phyloP scores from a whole-genome alignment of 2,329 filamentous ascomycete species.

The Arthrobotrys iridis region DNA sequence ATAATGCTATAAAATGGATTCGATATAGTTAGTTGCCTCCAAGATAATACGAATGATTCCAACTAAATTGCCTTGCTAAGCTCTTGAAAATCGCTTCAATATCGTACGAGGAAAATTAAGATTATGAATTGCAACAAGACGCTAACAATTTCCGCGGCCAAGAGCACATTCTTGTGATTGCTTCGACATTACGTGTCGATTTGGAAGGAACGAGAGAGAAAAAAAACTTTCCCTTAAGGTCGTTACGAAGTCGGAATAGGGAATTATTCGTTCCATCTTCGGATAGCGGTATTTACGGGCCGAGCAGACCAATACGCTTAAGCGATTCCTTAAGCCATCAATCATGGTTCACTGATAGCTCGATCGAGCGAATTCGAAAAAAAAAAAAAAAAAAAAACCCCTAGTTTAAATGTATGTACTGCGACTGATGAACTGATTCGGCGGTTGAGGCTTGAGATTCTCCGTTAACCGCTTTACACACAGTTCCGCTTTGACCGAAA shows the following conservation, averaged over 20 bases:
- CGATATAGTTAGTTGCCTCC: neutral
- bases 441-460: neutral
- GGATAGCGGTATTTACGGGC: slow-evolving; percentile 44
- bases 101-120: slow-evolving; percentile 4
- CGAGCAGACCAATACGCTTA: slow-evolving; percentile 29
- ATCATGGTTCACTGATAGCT: neutral
- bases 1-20: neutral
- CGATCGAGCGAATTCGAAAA: neutral
- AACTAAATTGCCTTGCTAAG: slow-evolving; percentile 17
- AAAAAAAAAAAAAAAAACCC: neutral
- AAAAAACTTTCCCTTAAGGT: neutral
- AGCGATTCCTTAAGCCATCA: slow-evolving; percentile 15
- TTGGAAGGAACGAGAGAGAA: too few relatives aligned
- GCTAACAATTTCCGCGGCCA: slow-evolving; percentile 4
- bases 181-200: neutral
- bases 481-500: slow-evolving; percentile 1
- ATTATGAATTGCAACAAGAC: neutral
- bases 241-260: slow-evolving; percentile 3
- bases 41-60: neutral
- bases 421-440: neutral
- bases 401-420: neutral
- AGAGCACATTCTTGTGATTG: neutral
- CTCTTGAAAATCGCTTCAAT: slow-evolving; percentile 16
- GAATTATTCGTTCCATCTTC: neutral
- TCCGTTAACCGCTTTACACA: neutral